Percentiles rank a stretch among this genome's conserved stretches.
Conservation (phyloP, 768 basidiomycete species). For the Sistotremastrum niveocremeum region DNA sequence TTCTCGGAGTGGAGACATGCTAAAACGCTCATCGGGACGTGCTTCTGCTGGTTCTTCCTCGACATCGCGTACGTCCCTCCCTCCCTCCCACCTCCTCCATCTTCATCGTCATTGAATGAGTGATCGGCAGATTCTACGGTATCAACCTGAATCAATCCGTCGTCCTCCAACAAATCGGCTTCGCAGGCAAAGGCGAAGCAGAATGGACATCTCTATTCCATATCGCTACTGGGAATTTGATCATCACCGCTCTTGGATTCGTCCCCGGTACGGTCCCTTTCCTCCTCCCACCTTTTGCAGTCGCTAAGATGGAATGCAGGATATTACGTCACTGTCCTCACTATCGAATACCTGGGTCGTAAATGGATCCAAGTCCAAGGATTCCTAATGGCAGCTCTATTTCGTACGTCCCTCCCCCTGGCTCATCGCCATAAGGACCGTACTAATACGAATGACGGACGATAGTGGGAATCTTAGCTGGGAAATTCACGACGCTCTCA, state of each 20-base stretch:
- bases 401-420: slow-evolving; percentile 28
- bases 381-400: slow-evolving; percentile 55
- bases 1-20: slow-evolving; percentile 62
- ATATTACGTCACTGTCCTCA: slow-evolving; percentile 55
- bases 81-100: not conserved
- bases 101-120: not conserved
- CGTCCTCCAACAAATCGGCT: slow-evolving; percentile 64
- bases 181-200: slow-evolving; percentile 39
- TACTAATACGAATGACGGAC: no score
- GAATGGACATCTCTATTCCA: slow-evolving; percentile 57
- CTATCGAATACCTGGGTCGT: slow-evolving; percentile 59
- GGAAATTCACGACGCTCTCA: slow-evolving; percentile 41
- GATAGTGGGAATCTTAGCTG: no score
- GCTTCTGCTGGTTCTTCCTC: slow-evolving; percentile 59
- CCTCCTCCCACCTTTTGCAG: not conserved
- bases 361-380: slow-evolving; percentile 69
- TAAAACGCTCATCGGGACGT: slow-evolving; percentile 55
- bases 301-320: slow-evolving; percentile 22
- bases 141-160: slow-evolving; percentile 66
- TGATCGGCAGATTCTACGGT: slow-evolving; percentile 48
- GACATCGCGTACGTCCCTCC: slow-evolving; percentile 43
- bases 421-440: slow-evolving; percentile 1
- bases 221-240: slow-evolving; percentile 51
- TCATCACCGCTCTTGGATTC: slow-evolving; percentile 63
- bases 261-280: slow-evolving; percentile 41